A percentile compares a stretch with the other conserved stretches of the same genome.
Conservation (phyloP, 805 yeast species). For the Pichia insulana region DNA sequence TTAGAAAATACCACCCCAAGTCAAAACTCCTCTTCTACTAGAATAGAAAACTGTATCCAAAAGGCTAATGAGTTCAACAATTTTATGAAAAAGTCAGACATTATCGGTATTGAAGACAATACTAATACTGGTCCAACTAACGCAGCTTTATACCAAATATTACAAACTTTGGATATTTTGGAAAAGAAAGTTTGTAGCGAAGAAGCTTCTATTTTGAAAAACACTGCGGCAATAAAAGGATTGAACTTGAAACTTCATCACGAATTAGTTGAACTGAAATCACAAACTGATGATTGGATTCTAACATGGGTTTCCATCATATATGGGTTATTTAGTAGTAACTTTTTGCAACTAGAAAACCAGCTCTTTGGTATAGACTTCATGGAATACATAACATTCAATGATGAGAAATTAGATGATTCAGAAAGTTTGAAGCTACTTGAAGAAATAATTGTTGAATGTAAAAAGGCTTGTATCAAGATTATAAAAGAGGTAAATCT, state of each 20-base stretch:
- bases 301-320: constrained; percentile 24
- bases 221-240: too few species aligned
- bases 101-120: too few species aligned
- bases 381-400: constrained; percentile 19
- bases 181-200: constrained; percentile 10
- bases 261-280: constrained; percentile 10
- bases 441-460: constrained; percentile 15
- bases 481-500: constrained; percentile 20
- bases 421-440: constrained; percentile 16
- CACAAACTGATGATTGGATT: constrained; percentile 17
- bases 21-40: neutral
- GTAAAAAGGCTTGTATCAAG: constrained; percentile 20
- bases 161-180: too few species aligned
- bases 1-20: constrained; percentile 5
- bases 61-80: constrained; percentile 14
- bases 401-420: constrained; percentile 14
- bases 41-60: constrained; percentile 15
- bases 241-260: constrained; percentile 6
- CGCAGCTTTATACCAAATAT: too few species aligned
- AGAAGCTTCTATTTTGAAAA: constrained; percentile 9
- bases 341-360: constrained; percentile 18
- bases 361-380: constrained; percentile 21
- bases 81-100: neutral
- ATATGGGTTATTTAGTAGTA: constrained; percentile 22
- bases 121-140: too few species aligned